Evolutionary conservation across 441 rosid species (phyloP).

Genomic region (Cnidoscolus chayamansa): DNA sequence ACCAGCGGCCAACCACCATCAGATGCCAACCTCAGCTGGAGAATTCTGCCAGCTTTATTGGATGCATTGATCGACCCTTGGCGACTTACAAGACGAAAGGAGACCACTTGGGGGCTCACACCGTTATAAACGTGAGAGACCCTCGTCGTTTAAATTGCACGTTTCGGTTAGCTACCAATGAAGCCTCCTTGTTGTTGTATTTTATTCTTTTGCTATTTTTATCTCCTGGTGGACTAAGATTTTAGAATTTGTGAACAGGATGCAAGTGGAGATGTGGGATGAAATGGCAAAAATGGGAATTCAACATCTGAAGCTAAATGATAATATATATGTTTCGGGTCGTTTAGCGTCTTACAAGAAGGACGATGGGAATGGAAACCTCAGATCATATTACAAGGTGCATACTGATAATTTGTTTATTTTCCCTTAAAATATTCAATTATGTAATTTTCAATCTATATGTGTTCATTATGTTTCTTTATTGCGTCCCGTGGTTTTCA

Average conservation of each 20-base stretch:
- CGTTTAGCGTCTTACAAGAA: slow-evolving; percentile 32
- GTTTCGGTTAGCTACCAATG: slow-evolving; percentile 39
- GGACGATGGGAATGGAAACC: slow-evolving; percentile 27
- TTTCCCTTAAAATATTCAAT: background rate
- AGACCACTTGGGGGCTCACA: slow-evolving; percentile 37
- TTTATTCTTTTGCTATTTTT: background rate
- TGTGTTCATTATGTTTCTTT: background rate
- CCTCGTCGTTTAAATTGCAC: slow-evolving; percentile 27
- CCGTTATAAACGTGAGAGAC: slow-evolving; percentile 36
- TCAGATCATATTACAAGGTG: slow-evolving; percentile 41
- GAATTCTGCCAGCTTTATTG: slow-evolving; percentile 58
- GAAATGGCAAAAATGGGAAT: slow-evolving; percentile 45
- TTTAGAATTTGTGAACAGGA: slow-evolving; percentile 34
- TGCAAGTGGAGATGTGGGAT: slow-evolving; percentile 43
- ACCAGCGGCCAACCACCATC: slow-evolving; percentile 55
- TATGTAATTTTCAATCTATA: background rate
- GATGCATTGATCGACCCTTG: slow-evolving; percentile 44
- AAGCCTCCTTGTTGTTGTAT: background rate
- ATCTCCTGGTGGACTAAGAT: background rate
- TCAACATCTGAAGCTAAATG: slow-evolving; percentile 53
- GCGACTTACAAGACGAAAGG: slow-evolving; percentile 11
- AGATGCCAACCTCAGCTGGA: slow-evolving; percentile 24
- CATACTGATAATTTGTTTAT: background rate
- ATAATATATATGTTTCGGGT: slow-evolving; percentile 59
- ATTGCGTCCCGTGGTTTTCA: background rate